Conservation (phyloP, 495 filamentous ascomycete genomes). For the Xylaria curta region DNA sequence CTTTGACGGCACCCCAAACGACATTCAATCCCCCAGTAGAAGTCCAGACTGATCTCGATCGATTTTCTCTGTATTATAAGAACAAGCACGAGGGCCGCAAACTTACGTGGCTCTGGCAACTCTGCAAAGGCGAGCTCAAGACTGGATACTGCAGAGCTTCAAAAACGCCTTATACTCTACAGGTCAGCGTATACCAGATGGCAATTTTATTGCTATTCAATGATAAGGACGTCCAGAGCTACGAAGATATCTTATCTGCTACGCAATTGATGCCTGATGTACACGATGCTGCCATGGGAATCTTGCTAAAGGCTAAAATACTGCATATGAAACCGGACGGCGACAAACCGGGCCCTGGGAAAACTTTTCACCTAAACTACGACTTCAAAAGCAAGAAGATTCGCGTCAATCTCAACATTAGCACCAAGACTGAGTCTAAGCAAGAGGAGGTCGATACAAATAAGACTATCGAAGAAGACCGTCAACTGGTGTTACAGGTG, state of each 20-base stretch:
- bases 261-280: slow-evolving; percentile 80
- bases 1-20: slow-evolving; percentile 81
- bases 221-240: slow-evolving; percentile 80
- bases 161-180: slow-evolving; percentile 95
- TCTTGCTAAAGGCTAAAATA: slow-evolving; percentile 91
- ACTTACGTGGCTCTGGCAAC: slow-evolving; percentile 96
- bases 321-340: slow-evolving; percentile 71
- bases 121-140: slow-evolving; percentile 96
- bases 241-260: slow-evolving; percentile 82
- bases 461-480: slow-evolving; percentile 98
- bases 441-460: slow-evolving; percentile 95
- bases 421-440: slow-evolving; percentile 92
- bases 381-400: slow-evolving; percentile 98
- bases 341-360: slow-evolving; percentile 73
- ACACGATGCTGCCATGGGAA: slow-evolving; percentile 81
- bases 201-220: slow-evolving; percentile 97
- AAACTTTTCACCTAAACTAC: slow-evolving; percentile 81
- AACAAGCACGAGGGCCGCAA: slow-evolving; percentile 96
- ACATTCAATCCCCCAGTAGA: slow-evolving; percentile 84
- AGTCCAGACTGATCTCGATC: slow-evolving; percentile 84
- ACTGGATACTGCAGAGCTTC: slow-evolving; percentile 86
- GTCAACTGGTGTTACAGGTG: slow-evolving; percentile 96
- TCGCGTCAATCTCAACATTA: slow-evolving; percentile 93
- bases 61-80: slow-evolving; percentile 89
- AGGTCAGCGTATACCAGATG: slow-evolving; percentile 97